Evolutionary conservation across 345 rosid genomes (phyloP), one percentile per base, ranked within the genome.

Genomic region (Gossypium rotundifolium): DNA sequence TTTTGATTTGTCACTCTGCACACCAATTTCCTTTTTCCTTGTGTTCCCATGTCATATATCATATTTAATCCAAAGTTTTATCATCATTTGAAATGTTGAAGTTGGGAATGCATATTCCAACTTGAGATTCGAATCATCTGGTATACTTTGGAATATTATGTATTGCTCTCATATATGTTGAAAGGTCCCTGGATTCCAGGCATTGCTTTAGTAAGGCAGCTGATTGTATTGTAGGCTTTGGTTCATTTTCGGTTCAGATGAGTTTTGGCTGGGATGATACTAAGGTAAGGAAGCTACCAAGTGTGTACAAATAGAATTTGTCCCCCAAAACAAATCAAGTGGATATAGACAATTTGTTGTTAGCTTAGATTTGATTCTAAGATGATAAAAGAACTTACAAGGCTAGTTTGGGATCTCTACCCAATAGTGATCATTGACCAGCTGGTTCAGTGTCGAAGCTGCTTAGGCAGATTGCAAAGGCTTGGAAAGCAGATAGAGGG

Each of bases 371-470:
- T 44, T 46, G 71, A 16, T 68, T 60, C 57, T 51, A 67, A 45
- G 42, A 22, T 75, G 14, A 68, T 18, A 46, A 29, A 65, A 60
- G 11, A 29, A 67, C 70, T 76, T 44, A 77, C 52, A 72, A 75
- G 81, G 80, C 63, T 33, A 33, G 40, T 33, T 33, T 5, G 40
- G 55, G 11, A 72, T 67, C 66, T 52, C 18, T 46, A 12, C 61
- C 54, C 11, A 49, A 13, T 27, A 20, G 57, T 62, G 44, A 70
- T 85, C 92, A 92, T 79, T 91, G 97, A 75, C 98, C 91, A 1
- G 94, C 97, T 22, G 90, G 98, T 85, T 93, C 91, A 51, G 97
- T 88, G 84, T 90, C 97, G 59, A 94, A 94, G 92, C 99, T 91
- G 89, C 99, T 92, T 61, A 94, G 78, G 85, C 98, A 88, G 76